phyloP scores from a whole-genome alignment of 768 basidiomycete genomes.

The Tulasnella calospora region DNA sequence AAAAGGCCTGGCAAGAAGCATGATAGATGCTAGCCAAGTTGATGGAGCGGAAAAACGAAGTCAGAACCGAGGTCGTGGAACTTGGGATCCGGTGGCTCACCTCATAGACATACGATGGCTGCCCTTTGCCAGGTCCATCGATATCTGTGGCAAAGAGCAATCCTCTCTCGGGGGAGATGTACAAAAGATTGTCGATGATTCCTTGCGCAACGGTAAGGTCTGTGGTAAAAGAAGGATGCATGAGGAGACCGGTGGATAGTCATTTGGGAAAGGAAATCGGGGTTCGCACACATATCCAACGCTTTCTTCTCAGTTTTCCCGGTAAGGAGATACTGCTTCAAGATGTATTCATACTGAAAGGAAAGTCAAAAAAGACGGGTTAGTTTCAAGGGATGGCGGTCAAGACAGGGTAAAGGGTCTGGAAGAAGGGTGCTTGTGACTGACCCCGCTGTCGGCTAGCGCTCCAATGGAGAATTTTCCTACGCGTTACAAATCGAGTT shows the following conservation, averaged over 20 bases:
- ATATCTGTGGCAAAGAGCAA: conserved; percentile 65
- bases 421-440: not conserved
- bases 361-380: not conserved
- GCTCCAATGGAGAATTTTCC: conserved; percentile 18
- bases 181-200: conserved; percentile 48
- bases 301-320: conserved; percentile 55
- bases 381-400: not conserved
- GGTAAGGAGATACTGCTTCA: conserved; percentile 63
- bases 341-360: conserved; percentile 60
- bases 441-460: conserved; percentile 21
- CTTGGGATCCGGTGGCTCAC: not conserved
- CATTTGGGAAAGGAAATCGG: not conserved
- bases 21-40: conserved; percentile 54
- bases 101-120: conserved; percentile 18
- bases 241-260: conserved; percentile 4
- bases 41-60: not conserved
- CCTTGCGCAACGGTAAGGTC: conserved; percentile 30
- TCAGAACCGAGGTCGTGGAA: conserved; percentile 27
- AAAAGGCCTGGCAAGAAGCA: conserved; percentile 75
- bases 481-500: not conserved
- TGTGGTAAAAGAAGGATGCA: conserved; percentile 13
- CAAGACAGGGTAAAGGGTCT: not conserved
- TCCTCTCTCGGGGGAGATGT: conserved; percentile 56
- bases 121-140: not conserved
- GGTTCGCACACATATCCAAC: conserved; percentile 59